These are phyloP conservation scores for Calocera cornea DNA, from an alignment of 768 basidiomycete species.

Conservation along the genomic window DNA sequence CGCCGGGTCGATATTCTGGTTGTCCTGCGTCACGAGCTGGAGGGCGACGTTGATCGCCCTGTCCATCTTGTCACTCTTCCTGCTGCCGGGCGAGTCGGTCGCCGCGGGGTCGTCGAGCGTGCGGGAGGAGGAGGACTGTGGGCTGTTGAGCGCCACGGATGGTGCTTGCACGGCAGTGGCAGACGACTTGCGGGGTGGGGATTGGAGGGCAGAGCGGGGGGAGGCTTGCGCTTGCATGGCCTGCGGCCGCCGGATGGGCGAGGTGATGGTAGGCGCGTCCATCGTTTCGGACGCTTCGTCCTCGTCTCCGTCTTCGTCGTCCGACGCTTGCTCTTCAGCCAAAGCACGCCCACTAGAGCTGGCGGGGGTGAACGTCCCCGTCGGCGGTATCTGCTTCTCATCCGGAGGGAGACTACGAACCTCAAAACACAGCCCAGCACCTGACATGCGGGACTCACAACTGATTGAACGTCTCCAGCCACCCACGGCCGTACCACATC, in stretches of 20 bases:
- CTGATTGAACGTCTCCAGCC: neutral
- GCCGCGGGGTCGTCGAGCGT: neutral
- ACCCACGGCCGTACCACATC: neutral
- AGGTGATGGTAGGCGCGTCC: neutral
- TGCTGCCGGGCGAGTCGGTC: neutral
- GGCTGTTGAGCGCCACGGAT: neutral
- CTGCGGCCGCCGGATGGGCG: neutral
- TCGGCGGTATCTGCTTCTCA: neutral
- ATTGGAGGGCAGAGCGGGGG: neutral
- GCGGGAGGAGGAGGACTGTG: neutral
- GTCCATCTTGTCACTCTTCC: conserved; percentile 1
- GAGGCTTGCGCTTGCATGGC: neutral
- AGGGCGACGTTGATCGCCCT: neutral
- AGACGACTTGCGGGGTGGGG: neutral
- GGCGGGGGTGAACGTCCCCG: neutral
- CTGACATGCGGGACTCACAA: too few species aligned
- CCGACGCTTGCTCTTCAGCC: neutral
- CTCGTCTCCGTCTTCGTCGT: neutral
- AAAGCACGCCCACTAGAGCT: neutral
- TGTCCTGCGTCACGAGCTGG: conserved; percentile 1
- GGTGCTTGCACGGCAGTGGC: neutral
- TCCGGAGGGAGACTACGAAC: neutral
- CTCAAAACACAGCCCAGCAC: too few species aligned
- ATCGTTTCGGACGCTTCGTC: neutral
- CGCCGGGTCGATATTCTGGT: neutral